phyloP scores from a whole-genome alignment of 2,329 filamentous ascomycete species.

The Cytospora piceicola region DNA sequence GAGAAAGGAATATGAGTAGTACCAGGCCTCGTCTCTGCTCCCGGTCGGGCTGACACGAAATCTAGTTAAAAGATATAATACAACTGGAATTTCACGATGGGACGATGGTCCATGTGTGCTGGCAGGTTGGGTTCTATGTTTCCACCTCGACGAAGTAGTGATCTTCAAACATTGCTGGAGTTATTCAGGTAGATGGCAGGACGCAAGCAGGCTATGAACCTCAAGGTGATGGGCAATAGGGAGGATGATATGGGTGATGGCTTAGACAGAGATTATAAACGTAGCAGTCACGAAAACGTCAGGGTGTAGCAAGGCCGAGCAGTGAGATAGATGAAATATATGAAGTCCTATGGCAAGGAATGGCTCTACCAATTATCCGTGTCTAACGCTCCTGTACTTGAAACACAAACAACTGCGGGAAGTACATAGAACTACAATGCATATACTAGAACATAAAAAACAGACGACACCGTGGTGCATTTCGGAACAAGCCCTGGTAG shows the following conservation, averaged over 20 bases:
- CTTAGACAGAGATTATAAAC: background rate
- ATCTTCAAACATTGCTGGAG: no score
- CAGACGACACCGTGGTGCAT: background rate
- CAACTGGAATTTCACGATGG: background rate
- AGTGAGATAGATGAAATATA: background rate
- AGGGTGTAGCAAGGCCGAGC: background rate
- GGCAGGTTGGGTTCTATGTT: no score
- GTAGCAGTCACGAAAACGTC: background rate
- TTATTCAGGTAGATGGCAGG: no score
- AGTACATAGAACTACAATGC: slow-evolving; percentile 10
- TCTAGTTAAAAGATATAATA: background rate
- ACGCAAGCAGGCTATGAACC: background rate
- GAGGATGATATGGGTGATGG: no score
- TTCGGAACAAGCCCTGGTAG: slow-evolving; percentile 14
- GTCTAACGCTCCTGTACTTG: slow-evolving; percentile 9
- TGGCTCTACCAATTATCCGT: slow-evolving; percentile 13
- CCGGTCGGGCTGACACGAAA: background rate
- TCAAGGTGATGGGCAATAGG: background rate
- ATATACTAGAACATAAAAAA: slow-evolving; percentile 12
- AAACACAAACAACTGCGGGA: background rate
- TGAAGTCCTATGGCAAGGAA: background rate
- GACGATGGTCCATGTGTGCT: no score
- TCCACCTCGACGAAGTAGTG: no score
- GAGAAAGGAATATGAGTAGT: background rate
- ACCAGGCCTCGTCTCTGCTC: background rate